Conservation (phyloP, 2,329 filamentous ascomycete genomes). For the Ophiobolus disseminans region DNA sequence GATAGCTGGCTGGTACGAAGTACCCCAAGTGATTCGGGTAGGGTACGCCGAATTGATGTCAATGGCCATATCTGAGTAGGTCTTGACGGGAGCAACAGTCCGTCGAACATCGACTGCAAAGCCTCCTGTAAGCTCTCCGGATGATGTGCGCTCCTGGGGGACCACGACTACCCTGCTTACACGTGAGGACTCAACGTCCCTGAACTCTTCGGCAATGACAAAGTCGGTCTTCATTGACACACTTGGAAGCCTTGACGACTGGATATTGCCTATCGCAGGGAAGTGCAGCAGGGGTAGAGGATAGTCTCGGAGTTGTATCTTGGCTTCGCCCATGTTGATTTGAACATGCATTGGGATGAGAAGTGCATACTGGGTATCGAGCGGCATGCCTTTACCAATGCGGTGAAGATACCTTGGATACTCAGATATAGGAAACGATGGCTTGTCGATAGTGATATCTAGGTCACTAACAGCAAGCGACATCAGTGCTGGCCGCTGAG, state of each 20-base stretch:
- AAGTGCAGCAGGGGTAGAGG: conserved; percentile 91
- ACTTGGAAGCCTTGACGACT: conserved; percentile 80
- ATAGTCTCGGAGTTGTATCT: conserved; percentile 88
- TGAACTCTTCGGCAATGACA: conserved; percentile 92
- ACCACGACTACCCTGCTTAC: conserved; percentile 84
- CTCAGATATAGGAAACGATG: conserved; percentile 83
- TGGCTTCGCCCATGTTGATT: conserved; percentile 87
- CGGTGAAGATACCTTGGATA: conserved; percentile 84
- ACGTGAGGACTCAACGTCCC: conserved; percentile 79
- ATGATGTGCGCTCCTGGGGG: conserved; percentile 66
- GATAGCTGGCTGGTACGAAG: conserved; percentile 95
- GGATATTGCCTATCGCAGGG: conserved; percentile 78
- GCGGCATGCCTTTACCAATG: conserved; percentile 96
- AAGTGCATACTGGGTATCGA: conserved; percentile 87
- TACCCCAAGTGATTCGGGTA: conserved; percentile 95
- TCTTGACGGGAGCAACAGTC: conserved; percentile 94
- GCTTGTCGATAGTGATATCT: conserved; percentile 86
- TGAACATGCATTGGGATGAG: conserved; percentile 89
- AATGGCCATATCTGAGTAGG: conserved; percentile 89
- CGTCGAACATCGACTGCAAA: conserved; percentile 87
- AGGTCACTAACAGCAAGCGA: conserved; percentile 82
- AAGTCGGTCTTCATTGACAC: conserved; percentile 89
- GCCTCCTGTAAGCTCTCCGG: conserved; percentile 67
- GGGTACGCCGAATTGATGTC: conserved; percentile 93
- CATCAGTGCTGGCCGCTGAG: conserved; percentile 84